Evolutionary conservation across 768 basidiomycete species (phyloP).

Genomic region (Leccinum subtestaceum): DNA sequence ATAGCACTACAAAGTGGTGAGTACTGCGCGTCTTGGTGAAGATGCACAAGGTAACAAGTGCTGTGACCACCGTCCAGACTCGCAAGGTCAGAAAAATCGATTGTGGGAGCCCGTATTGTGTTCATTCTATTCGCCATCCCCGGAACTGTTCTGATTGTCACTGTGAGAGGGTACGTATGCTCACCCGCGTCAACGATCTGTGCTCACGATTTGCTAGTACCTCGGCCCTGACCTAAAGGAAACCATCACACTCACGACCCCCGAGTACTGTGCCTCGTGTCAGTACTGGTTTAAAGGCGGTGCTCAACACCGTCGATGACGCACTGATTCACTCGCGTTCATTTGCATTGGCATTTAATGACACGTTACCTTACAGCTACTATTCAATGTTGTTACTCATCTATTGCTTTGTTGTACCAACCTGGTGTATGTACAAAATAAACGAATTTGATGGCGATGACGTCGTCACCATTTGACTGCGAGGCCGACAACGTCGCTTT

Average conservation of each 20-base stretch:
- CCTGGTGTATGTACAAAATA: constrained; percentile 17
- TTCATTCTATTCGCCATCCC: constrained; percentile 39
- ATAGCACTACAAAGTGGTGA: constrained; percentile 68
- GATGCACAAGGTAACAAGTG: neutral
- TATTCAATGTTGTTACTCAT: constrained; percentile 6
- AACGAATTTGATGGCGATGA: constrained; percentile 5
- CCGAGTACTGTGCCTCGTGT: constrained; percentile 56
- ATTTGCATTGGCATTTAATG: constrained; percentile 22
- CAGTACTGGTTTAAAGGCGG: constrained; percentile 56
- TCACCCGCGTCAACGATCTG: neutral
- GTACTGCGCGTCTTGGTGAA: constrained; percentile 35
- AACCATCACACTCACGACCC: constrained; percentile 48
- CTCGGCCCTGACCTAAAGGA: constrained; percentile 69
- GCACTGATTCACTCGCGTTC: constrained; percentile 4
- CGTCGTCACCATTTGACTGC: constrained; percentile 65
- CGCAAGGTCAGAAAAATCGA: constrained; percentile 35
- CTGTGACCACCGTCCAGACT: constrained; percentile 27
- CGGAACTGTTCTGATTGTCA: constrained; percentile 40
- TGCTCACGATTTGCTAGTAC: constrained; percentile 38
- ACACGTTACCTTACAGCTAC: constrained; percentile 30
- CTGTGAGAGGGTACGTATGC: constrained; percentile 43
- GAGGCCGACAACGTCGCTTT: constrained; percentile 77
- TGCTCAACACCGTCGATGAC: constrained; percentile 37
- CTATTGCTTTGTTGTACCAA: constrained; percentile 23
- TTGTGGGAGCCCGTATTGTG: constrained; percentile 37